Percentiles rank a stretch among this genome's conserved stretches.
Evolutionary conservation across 805 yeast genomes (phyloP).

Genomic region (Henningerozyma blattae): DNA sequence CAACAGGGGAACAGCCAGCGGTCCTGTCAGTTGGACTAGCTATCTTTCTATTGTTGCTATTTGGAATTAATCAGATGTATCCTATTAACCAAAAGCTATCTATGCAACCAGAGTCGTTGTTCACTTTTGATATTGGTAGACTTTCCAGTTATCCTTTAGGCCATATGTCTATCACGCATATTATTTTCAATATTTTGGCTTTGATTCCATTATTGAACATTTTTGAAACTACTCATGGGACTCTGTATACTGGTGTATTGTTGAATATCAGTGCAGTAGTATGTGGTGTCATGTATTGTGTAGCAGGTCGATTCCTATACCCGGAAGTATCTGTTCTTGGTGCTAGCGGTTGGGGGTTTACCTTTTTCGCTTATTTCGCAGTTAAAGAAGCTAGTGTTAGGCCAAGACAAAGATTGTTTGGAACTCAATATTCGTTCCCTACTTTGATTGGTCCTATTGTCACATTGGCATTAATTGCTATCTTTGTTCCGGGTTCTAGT

Average conservation of each 20-base stretch:
- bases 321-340: slow-evolving; percentile 50
- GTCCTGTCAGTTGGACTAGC: neutral
- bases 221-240: slow-evolving; percentile 67
- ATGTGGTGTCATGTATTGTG: slow-evolving; percentile 53
- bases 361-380: slow-evolving; percentile 52
- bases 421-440: slow-evolving; percentile 36
- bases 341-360: slow-evolving; percentile 63
- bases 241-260: slow-evolving; percentile 75
- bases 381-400: slow-evolving; percentile 30
- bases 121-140: slow-evolving; percentile 6
- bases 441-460: slow-evolving; percentile 49
- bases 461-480: slow-evolving; percentile 34
- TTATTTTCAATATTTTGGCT: slow-evolving; percentile 45
- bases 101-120: slow-evolving; percentile 7
- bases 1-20: slow-evolving; percentile 1
- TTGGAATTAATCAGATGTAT: neutral
- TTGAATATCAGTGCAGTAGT: slow-evolving; percentile 59
- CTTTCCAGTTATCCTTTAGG: slow-evolving; percentile 58
- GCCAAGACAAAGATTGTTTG: slow-evolving; percentile 31
- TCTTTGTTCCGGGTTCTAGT: slow-evolving; percentile 54
- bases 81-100: slow-evolving; percentile 7
- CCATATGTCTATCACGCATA: slow-evolving; percentile 51
- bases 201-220: slow-evolving; percentile 47
- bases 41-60: neutral
- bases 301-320: slow-evolving; percentile 32